These are phyloP conservation scores for Blastomyces parvus DNA, from an alignment of 2,329 filamentous ascomycete genomes.

Conservation along the genomic window DNA sequence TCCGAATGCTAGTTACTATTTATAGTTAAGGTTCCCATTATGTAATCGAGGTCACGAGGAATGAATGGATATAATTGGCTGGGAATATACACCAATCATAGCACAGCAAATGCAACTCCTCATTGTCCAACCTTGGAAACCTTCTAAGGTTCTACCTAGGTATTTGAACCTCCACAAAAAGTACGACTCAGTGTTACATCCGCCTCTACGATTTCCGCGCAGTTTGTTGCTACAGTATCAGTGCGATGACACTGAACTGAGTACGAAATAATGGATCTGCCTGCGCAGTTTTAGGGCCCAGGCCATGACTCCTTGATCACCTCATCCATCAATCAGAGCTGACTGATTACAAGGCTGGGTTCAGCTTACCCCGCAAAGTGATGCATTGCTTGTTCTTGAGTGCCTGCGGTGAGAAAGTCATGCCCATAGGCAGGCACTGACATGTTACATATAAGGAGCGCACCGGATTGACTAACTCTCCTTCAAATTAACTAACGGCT, in stretches of 20 bases:
- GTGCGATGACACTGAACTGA: background rate
- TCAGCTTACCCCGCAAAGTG: background rate
- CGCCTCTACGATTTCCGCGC: background rate
- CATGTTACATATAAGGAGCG: background rate
- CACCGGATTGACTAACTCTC: background rate
- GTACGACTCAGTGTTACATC: slow-evolving; percentile 1
- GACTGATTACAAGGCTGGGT: background rate
- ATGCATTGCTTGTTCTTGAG: background rate
- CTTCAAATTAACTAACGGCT: background rate
- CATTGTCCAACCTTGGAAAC: no score
- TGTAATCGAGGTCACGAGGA: no score
- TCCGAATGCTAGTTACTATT: background rate
- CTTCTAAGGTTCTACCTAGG: no score
- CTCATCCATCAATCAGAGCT: background rate
- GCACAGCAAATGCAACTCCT: background rate
- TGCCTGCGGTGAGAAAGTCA: background rate
- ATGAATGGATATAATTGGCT: background rate
- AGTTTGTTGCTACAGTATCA: background rate
- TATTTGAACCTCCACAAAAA: background rate
- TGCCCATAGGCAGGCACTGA: background rate
- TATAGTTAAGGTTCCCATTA: no score
- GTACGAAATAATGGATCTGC: background rate
- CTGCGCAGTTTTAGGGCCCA: background rate
- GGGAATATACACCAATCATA: background rate
- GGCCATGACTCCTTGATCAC: background rate